Conservation (phyloP, 352 stramenopile genomes). For the Phytophthora sp. region DNA sequence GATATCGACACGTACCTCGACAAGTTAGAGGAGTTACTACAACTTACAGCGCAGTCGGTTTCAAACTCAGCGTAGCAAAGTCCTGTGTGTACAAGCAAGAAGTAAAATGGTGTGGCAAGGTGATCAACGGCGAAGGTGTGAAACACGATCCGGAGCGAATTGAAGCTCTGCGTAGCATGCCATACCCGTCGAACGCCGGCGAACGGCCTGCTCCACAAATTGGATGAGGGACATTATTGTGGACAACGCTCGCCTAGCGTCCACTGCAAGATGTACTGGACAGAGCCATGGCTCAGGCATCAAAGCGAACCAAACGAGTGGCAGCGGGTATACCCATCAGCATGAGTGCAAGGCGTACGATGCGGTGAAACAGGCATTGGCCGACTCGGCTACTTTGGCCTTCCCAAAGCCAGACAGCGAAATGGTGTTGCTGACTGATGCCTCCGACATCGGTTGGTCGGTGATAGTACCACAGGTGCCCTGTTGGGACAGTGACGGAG, state of each 20-base stretch:
- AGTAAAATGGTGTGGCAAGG: conserved; percentile 30
- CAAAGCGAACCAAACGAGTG: neutral
- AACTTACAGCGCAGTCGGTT: conserved; percentile 11
- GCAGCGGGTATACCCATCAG: neutral
- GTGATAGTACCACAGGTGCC: neutral
- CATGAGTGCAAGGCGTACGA: conserved; percentile 4
- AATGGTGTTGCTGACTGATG: conserved; percentile 2
- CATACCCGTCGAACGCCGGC: neutral
- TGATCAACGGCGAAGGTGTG: conserved; percentile 6
- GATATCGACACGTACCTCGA: conserved; percentile 31
- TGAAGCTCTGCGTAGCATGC: neutral
- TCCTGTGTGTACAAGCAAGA: conserved; percentile 17
- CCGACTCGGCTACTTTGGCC: neutral
- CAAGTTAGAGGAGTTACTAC: conserved; percentile 27
- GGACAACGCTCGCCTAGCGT: neutral
- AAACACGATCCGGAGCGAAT: conserved; percentile 6
- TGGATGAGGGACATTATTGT: conserved; percentile 4
- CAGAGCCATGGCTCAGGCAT: neutral
- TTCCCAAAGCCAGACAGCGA: conserved; percentile 4
- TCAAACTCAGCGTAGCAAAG: conserved; percentile 32
- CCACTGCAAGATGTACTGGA: conserved; percentile 1
- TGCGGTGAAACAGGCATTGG: conserved; percentile 1
- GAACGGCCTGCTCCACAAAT: conserved; percentile 4
- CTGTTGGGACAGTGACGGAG: neutral
- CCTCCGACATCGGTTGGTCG: neutral